Evolutionary conservation across 108 stramenopile genomes (phyloP).

Genomic region (Pseudonitzschia pungens): DNA sequence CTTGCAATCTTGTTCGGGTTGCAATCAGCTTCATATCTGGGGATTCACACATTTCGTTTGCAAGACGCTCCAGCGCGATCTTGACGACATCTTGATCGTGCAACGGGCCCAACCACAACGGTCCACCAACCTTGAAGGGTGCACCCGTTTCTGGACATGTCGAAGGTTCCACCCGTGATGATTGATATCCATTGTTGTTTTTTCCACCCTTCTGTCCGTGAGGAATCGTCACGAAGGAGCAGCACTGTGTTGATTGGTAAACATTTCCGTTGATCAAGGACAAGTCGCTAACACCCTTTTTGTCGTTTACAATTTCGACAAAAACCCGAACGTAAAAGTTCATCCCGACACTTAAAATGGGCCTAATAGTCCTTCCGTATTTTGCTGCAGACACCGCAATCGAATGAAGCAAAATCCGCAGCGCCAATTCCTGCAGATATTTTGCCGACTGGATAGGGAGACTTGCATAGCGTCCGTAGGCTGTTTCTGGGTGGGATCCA

Average conservation of each 20-base stretch:
- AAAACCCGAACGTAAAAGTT: slow-evolving; percentile 98
- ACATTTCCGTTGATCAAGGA: slow-evolving; percentile 85
- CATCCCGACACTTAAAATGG: slow-evolving; percentile 92
- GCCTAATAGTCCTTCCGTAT: slow-evolving; percentile 89
- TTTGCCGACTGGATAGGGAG: slow-evolving; percentile 83
- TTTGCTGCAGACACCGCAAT: slow-evolving; percentile 84
- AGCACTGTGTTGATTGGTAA: slow-evolving; percentile 91
- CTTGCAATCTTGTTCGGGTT: slow-evolving; percentile 67
- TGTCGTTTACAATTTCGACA: slow-evolving; percentile 91
- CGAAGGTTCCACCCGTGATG: slow-evolving; percentile 42
- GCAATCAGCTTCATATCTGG: slow-evolving; percentile 53
- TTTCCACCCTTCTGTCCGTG: slow-evolving; percentile 55
- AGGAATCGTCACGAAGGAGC: slow-evolving; percentile 78
- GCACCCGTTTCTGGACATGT: slow-evolving; percentile 70
- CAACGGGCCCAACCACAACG: slow-evolving; percentile 93
- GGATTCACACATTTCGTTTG: slow-evolving; percentile 35
- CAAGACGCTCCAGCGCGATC: slow-evolving; percentile 66
- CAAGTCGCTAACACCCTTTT: slow-evolving; percentile 83
- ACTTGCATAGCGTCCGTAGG: slow-evolving; percentile 90
- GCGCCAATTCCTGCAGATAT: slow-evolving; percentile 95
- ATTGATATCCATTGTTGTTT: slow-evolving; percentile 59
- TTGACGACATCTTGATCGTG: slow-evolving; percentile 87
- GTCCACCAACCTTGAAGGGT: slow-evolving; percentile 90
- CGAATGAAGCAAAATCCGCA: slow-evolving; percentile 90
- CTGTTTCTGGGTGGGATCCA: slow-evolving; percentile 92